These are phyloP conservation scores for Sclerotinia nivalis DNA, from an alignment of 2,329 filamentous ascomycete genomes.

Conservation along the genomic window DNA sequence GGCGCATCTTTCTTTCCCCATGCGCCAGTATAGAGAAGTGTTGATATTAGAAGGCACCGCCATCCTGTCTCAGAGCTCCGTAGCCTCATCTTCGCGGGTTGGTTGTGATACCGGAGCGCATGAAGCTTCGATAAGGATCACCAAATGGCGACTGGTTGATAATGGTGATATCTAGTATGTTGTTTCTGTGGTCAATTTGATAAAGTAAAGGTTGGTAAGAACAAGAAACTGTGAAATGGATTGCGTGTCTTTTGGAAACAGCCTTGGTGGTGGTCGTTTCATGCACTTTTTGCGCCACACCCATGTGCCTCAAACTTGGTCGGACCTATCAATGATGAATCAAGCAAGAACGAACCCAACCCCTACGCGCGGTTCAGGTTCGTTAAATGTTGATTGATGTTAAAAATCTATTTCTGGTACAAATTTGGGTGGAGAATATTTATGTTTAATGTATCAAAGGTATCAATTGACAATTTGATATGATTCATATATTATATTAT, in stretches of 20 bases:
- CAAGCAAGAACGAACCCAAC: background rate
- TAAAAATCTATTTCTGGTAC: constrained; percentile 6
- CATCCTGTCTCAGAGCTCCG: constrained; percentile 34
- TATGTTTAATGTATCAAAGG: background rate
- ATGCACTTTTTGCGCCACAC: constrained; percentile 16
- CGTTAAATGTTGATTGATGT: background rate
- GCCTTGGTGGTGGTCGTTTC: constrained; percentile 22
- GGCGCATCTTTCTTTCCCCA: constrained; percentile 51
- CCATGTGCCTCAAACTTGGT: constrained; percentile 18
- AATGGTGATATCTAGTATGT: background rate
- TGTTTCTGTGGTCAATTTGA: background rate
- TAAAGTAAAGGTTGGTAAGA: background rate
- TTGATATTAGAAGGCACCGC: constrained; percentile 37
- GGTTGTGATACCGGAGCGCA: constrained; percentile 34
- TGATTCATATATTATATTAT: background rate
- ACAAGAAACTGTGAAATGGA: constrained; percentile 8
- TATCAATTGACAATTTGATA: too few relatives aligned
- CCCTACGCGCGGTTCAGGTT: too few relatives aligned
- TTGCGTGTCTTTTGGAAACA: constrained; percentile 25
- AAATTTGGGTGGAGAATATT: background rate
- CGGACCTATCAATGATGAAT: constrained; percentile 12
- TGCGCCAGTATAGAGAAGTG: constrained; percentile 34
- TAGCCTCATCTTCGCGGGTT: constrained; percentile 41
- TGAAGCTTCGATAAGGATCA: constrained; percentile 37
- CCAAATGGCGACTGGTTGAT: constrained; percentile 29